These are phyloP conservation scores for Choanephora cucurbitarum DNA, from an alignment of 371 early-diverging fungal species.

Conservation along the genomic window DNA sequence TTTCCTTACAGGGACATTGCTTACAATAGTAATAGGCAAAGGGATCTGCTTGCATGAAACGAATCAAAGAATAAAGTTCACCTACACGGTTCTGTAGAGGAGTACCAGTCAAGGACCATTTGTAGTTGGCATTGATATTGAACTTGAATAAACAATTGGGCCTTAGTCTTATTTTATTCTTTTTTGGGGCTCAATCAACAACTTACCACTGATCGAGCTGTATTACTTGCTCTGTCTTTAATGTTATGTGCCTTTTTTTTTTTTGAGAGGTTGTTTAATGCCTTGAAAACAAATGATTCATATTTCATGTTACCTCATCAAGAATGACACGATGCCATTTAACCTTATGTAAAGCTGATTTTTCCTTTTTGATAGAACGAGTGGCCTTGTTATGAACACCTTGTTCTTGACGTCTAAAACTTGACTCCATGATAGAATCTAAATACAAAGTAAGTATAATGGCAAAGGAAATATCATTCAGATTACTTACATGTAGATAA, in stretches of 20 bases:
- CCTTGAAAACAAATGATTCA: not conserved
- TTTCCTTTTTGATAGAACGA: slow-evolving; percentile 55
- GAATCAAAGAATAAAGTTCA: slow-evolving; percentile 95
- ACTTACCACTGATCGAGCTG: slow-evolving; percentile 86
- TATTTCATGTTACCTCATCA: slow-evolving; percentile 69
- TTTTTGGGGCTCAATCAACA: too few species aligned
- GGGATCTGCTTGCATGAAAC: slow-evolving; percentile 77
- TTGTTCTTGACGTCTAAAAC: slow-evolving; percentile 72
- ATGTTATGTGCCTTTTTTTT: slow-evolving; percentile 98
- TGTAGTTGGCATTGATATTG: slow-evolving; percentile 68
- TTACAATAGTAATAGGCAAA: slow-evolving; percentile 91
- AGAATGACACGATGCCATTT: slow-evolving; percentile 88
- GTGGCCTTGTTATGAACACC: slow-evolving; percentile 64
- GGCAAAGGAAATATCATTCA: too few species aligned
- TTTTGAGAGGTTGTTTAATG: slow-evolving; percentile 9
- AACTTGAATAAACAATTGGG: not conserved
- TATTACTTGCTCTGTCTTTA: slow-evolving; percentile 90
- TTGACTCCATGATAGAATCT: slow-evolving; percentile 78
- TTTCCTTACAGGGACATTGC: slow-evolving; percentile 78
- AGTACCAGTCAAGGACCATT: slow-evolving; percentile 96
- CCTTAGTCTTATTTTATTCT: slow-evolving; percentile 6
- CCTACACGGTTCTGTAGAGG: slow-evolving; percentile 98
- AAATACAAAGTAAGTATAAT: slow-evolving; percentile 3
- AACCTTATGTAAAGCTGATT: slow-evolving; percentile 73
- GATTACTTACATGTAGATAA: slow-evolving; percentile 76